These are phyloP conservation scores for Suillus placidus DNA, from an alignment of 768 basidiomycete genomes.

Conservation along the genomic window DNA sequence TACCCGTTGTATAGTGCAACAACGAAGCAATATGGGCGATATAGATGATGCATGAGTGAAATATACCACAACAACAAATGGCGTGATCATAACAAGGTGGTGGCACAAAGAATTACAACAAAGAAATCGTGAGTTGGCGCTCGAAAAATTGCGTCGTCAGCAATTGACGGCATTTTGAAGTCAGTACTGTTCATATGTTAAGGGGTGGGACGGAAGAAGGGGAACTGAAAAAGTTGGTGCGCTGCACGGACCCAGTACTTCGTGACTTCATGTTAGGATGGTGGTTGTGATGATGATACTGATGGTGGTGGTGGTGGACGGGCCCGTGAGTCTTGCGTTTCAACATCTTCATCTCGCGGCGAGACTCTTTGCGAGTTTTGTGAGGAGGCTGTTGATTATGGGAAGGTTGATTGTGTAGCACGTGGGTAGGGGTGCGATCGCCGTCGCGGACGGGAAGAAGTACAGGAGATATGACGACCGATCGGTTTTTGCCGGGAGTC, in stretches of 20 bases:
- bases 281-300: slow-evolving; percentile 56
- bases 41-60: slow-evolving; percentile 1
- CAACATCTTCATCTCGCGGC: slow-evolving; percentile 67
- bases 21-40: background rate
- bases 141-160: background rate
- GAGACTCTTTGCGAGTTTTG: slow-evolving; percentile 65
- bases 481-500: slow-evolving; percentile 30
- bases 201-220: slow-evolving; percentile 31
- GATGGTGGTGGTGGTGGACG: slow-evolving; percentile 43
- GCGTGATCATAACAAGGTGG: slow-evolving; percentile 1
- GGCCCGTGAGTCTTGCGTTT: slow-evolving; percentile 60
- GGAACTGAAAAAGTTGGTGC: slow-evolving; percentile 41
- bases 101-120: slow-evolving; percentile 9
- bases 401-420: slow-evolving; percentile 36
- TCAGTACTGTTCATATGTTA: slow-evolving; percentile 26
- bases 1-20: background rate
- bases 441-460: slow-evolving; percentile 55
- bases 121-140: background rate
- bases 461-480: slow-evolving; percentile 50
- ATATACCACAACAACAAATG: background rate
- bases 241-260: slow-evolving; percentile 57
- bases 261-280: slow-evolving; percentile 69
- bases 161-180: background rate
- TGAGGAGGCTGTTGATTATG: slow-evolving; percentile 44
- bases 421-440: slow-evolving; percentile 56